Base-by-base conservation (phyloP, 352 stramenopile genomes). In the Phytopythium delawarense region DNA sequence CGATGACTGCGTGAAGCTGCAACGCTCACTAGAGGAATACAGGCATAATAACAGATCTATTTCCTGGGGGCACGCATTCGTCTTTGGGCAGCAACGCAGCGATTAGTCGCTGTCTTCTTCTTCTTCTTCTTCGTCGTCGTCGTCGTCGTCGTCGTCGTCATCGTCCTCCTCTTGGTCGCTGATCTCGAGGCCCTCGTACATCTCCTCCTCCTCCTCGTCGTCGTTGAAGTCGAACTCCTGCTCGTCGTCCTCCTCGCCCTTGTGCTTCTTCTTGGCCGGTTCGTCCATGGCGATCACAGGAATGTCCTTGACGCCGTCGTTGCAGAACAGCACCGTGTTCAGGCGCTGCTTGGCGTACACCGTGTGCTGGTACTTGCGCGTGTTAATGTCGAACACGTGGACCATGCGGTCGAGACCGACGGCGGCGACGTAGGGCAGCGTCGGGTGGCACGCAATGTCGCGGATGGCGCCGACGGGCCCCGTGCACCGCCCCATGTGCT, bases 391-490 rank as follows among this genome's bases (percentile, higher is more conserved):
- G 64, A 96, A 98, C 34, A 97, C 87, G 71, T 96, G 89, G 50
- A 98, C 79, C 74, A 98, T 98, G 39, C 96, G 88, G 79, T 98
- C 96, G 23, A 98, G 72, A 0, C 96, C 92, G 16, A 98, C 96
- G 2, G 87, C 87, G 9, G 90, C 88, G 35, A 98, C 65, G 59
- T 94, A 85, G 28, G 94, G 92, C 35, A 97, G 72, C 46, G 89
- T 97, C 34, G 90, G 87, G 69, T 98, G 94, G 61, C 85, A 87
- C 18, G 79, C 75, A 34, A 98, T 83, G 68, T 95, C 79, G 30
- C 91, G 87, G 42, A 98, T 92, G 4, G 89, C 96, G 12, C 95
- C 95, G 20, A 91, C 88, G 0, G 92, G 88, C 9, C 91, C 92
- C 15, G 91, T 94, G 60, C 89, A 98, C 30, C 89, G 79, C 20